Base-by-base conservation (phyloP, 2,329 filamentous ascomycete genomes). In the Exserohilum turcica region DNA sequence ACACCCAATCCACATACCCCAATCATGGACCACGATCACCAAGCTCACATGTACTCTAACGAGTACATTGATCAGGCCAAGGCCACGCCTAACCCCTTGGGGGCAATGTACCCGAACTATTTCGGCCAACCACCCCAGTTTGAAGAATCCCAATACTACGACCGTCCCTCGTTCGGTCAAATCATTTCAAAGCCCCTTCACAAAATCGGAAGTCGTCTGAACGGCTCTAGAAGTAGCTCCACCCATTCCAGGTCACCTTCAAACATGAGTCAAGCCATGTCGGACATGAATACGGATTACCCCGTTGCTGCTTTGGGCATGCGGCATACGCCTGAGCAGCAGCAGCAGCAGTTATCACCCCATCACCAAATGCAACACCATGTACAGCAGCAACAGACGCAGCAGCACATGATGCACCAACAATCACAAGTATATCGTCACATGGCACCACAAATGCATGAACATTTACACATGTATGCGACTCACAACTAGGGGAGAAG, bases 141-240 rank as follows among this genome's bases (percentile, higher is more conserved):
- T 36, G 71, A 74, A 45, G 71, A 74, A 42, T 73, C 70, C 2
- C 64, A 63, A 29, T 74, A 73, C 53, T 74, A 72, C 52, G 65
- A 73, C 40, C 65, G 72, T 8, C 67, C 69, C 0, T 72, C 72
- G 7, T 56, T 72, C 12, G 70, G 71, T n/a, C 66, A 68, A 45
- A 67, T 72, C 42, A 67, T 74, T 13, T 61, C 68, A 1, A 72
- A 71, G 49, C 70, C 72, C 9, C 53, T 73, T 9, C 65, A 68
- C 21, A 72, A 69, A 32, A 68, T 73, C 21, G 65, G 69, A 2
- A 71, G 56, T 45, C 64, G 67, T 10, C 43, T 73, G 32, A 60
- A 59, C 49, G 60, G 40, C 19, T 66, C 65, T 3, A 64, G 67
- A 45, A 63, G 64, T 10, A 60, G 44, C 24, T 66, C 68, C 6